phyloP scores from a whole-genome alignment of 2,329 filamentous ascomycete species.

The Aspergillus amoenus region DNA sequence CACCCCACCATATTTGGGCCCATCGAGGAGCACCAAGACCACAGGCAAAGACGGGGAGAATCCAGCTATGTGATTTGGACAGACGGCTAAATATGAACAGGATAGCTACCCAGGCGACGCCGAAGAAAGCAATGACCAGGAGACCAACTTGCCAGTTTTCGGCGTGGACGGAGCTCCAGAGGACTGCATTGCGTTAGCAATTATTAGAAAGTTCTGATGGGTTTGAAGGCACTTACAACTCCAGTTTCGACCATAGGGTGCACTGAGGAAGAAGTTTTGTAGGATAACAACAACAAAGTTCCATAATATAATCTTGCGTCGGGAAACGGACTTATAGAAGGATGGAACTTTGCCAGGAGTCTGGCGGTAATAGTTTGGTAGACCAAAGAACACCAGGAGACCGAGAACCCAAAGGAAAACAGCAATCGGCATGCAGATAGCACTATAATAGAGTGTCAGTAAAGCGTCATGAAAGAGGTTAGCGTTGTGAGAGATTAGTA shows the following conservation, averaged over 20 bases:
- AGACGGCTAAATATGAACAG: conserved; percentile 52
- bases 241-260: conserved; percentile 68
- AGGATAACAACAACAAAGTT: conserved; percentile 64
- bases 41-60: conserved; percentile 66
- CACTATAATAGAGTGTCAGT: conserved; percentile 33
- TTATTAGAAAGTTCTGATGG: background rate
- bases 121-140: conserved; percentile 49
- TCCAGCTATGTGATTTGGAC: conserved; percentile 64
- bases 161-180: conserved; percentile 59
- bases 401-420: conserved; percentile 59
- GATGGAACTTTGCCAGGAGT: conserved; percentile 63
- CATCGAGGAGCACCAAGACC: conserved; percentile 65
- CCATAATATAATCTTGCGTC: conserved; percentile 66
- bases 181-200: conserved; percentile 34
- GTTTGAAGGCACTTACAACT: conserved; percentile 42
- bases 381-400: conserved; percentile 56
- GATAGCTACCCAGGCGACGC: conserved; percentile 55
- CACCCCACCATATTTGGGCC: conserved; percentile 68
- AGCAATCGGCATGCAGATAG: conserved; percentile 59
- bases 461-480: background rate
- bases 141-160: conserved; percentile 57
- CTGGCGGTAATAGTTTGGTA: conserved; percentile 67
- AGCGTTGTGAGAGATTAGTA: background rate
- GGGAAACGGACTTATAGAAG: conserved; percentile 62
- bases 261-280: conserved; percentile 67